Percentiles rank a stretch among this genome's conserved stretches.
These are phyloP conservation scores for Aspergillus eucalypticola DNA, from an alignment of 2,329 filamentous ascomycete species.

Conservation along the genomic window DNA sequence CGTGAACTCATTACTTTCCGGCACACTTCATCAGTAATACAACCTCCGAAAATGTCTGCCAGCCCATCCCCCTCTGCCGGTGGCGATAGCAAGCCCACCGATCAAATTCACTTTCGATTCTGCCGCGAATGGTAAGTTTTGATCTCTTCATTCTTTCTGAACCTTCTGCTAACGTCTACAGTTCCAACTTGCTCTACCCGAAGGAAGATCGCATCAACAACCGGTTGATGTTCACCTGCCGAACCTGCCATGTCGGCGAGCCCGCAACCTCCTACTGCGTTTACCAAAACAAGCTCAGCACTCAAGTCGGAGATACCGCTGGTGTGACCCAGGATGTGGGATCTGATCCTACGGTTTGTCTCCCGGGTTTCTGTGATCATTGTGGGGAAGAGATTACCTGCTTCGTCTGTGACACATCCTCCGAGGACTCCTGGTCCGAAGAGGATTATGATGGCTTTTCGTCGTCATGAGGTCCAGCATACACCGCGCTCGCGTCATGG, in stretches of 20 bases:
- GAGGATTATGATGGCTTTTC: slow-evolving; percentile 20
- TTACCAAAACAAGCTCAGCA: slow-evolving; percentile 92
- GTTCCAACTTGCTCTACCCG: slow-evolving; percentile 95
- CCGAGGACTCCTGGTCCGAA: slow-evolving; percentile 17
- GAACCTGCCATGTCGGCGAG: slow-evolving; percentile 90
- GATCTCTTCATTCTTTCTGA: background rate
- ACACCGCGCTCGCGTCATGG: slow-evolving; percentile 8
- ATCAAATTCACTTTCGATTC: slow-evolving; percentile 95
- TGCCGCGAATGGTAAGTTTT: slow-evolving; percentile 82
- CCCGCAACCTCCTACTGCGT: slow-evolving; percentile 85
- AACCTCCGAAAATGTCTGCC: slow-evolving; percentile 38
- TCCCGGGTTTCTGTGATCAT: slow-evolving; percentile 56
- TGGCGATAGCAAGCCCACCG: slow-evolving; percentile 45
- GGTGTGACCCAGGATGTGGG: slow-evolving; percentile 97
- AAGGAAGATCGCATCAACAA: slow-evolving; percentile 86
- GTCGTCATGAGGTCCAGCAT: slow-evolving; percentile 10
- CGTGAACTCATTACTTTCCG: background rate
- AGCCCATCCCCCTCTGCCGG: slow-evolving; percentile 45
- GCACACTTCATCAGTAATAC: background rate
- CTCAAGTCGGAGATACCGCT: slow-evolving; percentile 88
- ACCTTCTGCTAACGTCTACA: slow-evolving; percentile 38
- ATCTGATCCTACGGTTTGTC: slow-evolving; percentile 97
- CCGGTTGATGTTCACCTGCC: slow-evolving; percentile 90
- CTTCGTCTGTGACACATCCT: slow-evolving; percentile 50
- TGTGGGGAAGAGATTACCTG: slow-evolving; percentile 61